Percentiles rank a stretch among this genome's conserved stretches.
These are phyloP conservation scores for Tricholoma matsutake DNA, from an alignment of 768 basidiomycete species.

Conservation along the genomic window DNA sequence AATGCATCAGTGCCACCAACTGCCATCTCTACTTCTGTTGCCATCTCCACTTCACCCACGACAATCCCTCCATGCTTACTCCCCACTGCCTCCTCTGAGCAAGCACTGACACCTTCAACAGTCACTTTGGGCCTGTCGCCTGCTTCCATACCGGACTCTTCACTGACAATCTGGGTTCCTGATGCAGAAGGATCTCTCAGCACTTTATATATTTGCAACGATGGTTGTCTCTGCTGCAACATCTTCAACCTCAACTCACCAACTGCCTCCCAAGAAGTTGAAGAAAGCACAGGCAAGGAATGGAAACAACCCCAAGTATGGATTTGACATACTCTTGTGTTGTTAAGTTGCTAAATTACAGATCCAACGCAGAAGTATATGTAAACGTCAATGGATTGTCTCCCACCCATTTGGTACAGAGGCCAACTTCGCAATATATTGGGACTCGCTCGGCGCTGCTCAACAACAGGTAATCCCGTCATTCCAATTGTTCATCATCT, in stretches of 20 bases:
- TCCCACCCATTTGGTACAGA: neutral
- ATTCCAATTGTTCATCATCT: neutral
- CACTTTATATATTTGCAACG: too few species aligned
- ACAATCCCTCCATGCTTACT: too few species aligned
- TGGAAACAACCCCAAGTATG: constrained; percentile 7
- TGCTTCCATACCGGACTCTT: too few species aligned
- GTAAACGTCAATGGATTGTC: constrained; percentile 6
- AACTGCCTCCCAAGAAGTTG: neutral
- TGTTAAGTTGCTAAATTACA: too few species aligned
- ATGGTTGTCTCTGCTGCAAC: neutral
- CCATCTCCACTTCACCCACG: too few species aligned
- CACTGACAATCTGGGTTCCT: too few species aligned
- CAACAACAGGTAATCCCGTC: neutral
- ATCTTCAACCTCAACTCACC: neutral
- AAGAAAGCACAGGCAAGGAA: constrained; percentile 5
- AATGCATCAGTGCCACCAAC: too few species aligned
- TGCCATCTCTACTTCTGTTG: too few species aligned
- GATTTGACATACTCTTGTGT: neutral
- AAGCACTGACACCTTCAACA: too few species aligned
- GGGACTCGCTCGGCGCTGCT: neutral
- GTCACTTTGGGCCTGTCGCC: too few species aligned
- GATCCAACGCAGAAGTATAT: constrained; percentile 1
- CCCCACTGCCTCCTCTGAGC: too few species aligned
- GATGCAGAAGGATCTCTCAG: too few species aligned
- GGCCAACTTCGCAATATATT: neutral